Evolutionary conservation across 2,329 filamentous ascomycete genomes (phyloP), one percentile per base, ranked within the genome.

Genomic region (Macrophomina tecta): DNA sequence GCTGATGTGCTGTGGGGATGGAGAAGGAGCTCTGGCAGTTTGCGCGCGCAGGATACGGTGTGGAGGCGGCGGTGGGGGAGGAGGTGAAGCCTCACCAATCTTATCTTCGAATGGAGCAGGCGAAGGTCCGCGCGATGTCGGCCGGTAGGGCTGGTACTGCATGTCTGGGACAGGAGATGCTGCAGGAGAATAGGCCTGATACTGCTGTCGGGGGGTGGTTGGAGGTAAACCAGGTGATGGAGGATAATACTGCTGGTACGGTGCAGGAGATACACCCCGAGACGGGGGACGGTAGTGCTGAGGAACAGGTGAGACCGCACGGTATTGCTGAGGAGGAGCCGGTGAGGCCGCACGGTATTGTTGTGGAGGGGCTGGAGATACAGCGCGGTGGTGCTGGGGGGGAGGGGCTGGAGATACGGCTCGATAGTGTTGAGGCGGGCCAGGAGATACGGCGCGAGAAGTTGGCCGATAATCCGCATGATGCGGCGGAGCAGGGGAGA

Each of bases 11-110:
- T 67, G 38, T 1, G 71, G 70, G 28, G 73, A 70, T 5, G 84
- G 82, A 8, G 85, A 87, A 6, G 83, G 82, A 9, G 80, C 82
- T 69, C 84, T 76, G 69, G 76, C 32, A 14, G 45, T 81, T 3
- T 78, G 80, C 69, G 82, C 82, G 68, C 88, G 85, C 6, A 82
- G 80, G 51, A 87, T 80, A 69, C 87, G 85, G 78, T 93, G 92
- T 7, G 93, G 90, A 69, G 96, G 94, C 6, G 94, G 93, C 8
- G 94, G 93, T 2, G 93, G 89, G 1, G 93, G 93, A 7, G 93
- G 93, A 18, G 93, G 92, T 8, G 91, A 90, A 23, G 87, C 88
- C 48, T 86, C 85, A 45, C 81, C 80, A 52, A 83, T 75, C 11
- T 82, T 77, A 7, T 69, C 68, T 48, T 70, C 68, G 23, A 67